Evolutionary conservation across 2,329 filamentous ascomycete species (phyloP).

Genomic region (Pseudocercospora vitis): DNA sequence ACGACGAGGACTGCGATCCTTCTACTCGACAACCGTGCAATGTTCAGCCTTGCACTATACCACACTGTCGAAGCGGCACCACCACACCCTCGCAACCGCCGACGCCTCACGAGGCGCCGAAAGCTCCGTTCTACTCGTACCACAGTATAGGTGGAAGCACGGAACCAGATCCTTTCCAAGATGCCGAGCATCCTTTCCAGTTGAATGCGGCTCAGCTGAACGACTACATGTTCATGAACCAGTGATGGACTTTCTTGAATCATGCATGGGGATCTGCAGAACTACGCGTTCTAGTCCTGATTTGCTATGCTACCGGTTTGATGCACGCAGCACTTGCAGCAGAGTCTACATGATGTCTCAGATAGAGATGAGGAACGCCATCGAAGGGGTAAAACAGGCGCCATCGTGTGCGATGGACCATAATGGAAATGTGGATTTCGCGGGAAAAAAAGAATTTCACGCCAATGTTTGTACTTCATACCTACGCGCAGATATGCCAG

Average conservation of each 20-base stretch:
- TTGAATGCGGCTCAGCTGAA: constrained; percentile 20
- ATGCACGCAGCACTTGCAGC: no score
- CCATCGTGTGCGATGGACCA: no score
- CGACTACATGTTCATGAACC: constrained; percentile 28
- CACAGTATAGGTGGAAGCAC: constrained; percentile 14
- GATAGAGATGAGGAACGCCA: no score
- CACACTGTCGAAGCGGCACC: constrained; percentile 24
- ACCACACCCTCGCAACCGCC: constrained; percentile 26
- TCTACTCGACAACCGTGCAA: constrained; percentile 21
- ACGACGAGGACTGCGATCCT: constrained; percentile 27
- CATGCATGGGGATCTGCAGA: no score
- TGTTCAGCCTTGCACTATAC: constrained; percentile 23
- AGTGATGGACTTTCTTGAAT: constrained; percentile 8
- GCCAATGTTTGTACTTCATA: no score
- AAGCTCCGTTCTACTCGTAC: constrained; percentile 21
- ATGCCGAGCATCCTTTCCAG: constrained; percentile 28
- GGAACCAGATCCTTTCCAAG: constrained; percentile 23
- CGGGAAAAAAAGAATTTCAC: no score
- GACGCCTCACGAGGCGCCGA: constrained; percentile 21
- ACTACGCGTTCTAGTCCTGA: no score
- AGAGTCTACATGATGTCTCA: no score
- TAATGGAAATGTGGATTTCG: no score
- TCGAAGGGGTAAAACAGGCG: no score
- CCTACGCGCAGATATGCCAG: no score
- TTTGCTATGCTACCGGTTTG: no score